These are phyloP conservation scores for Pleurozium schreberi DNA, from an alignment of 225 moss, liverwort and hornwort genomes.

Conservation along the genomic window DNA sequence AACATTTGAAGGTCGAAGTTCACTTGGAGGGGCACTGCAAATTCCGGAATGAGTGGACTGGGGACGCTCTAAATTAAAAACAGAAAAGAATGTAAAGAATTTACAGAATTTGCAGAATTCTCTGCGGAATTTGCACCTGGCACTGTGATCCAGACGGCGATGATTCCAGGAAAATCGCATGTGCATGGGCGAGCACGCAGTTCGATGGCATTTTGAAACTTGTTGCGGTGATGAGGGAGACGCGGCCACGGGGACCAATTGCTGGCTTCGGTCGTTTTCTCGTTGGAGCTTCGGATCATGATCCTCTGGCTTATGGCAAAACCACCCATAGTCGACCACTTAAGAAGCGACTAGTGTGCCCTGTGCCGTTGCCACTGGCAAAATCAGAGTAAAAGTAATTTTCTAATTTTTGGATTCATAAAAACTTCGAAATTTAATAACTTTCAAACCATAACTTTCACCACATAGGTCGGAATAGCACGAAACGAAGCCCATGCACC, in stretches of 20 bases:
- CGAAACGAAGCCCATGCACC: no score
- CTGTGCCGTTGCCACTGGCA: no score
- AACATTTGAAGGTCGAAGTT: neutral
- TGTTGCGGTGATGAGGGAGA: neutral
- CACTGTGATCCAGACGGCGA: neutral
- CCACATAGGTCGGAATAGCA: no score
- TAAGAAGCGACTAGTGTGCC: no score
- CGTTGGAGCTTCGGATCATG: no score
- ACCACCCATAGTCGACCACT: no score
- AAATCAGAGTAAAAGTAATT: no score
- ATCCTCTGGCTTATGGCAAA: rapidly evolving
- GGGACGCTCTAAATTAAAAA: neutral
- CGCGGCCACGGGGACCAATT: neutral
- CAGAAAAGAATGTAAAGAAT: no score
- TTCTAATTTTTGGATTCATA: no score
- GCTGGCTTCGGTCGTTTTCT: neutral
- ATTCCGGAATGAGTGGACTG: neutral
- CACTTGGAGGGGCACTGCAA: neutral
- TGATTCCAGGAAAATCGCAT: neutral
- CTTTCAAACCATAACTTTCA: no score
- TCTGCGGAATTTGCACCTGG: neutral
- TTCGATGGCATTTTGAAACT: neutral
- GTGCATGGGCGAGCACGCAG: neutral
- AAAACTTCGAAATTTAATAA: no score
- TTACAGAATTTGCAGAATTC: neutral